A percentile compares a stretch with the other conserved stretches of the same genome.
These are phyloP conservation scores for Logfia minima DNA, from an alignment of 129 eudicot species.

Conservation along the genomic window DNA sequence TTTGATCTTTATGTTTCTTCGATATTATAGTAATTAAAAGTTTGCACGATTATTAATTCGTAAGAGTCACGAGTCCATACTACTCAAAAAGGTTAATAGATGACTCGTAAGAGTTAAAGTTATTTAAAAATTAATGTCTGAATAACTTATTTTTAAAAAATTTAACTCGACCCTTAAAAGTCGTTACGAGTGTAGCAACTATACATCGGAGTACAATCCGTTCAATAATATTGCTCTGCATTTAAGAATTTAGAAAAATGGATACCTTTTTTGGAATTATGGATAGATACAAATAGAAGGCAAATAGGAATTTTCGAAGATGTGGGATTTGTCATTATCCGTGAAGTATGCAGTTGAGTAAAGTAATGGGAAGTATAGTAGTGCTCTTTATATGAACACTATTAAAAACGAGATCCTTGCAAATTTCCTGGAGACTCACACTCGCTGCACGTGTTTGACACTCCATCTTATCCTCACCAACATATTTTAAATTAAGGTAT, in stretches of 20 bases:
- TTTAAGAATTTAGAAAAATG: not conserved
- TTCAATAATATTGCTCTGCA: too few relatives aligned
- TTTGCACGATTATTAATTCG: too few relatives aligned
- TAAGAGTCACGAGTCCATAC: too few relatives aligned
- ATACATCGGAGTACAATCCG: too few relatives aligned
- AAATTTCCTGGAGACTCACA: slow-evolving; percentile 27
- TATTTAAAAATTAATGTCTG: too few relatives aligned
- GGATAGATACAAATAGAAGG: slow-evolving; percentile 34
- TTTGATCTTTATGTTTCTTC: too few relatives aligned
- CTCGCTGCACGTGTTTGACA: slow-evolving; percentile 33
- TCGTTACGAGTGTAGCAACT: too few relatives aligned
- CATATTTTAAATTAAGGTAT: not conserved
- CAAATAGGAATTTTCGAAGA: slow-evolving; percentile 28
- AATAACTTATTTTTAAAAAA: too few relatives aligned
- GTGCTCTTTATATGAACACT: slow-evolving; percentile 45
- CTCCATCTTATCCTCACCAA: slow-evolving; percentile 40
- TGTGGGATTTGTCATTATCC: slow-evolving; percentile 38
- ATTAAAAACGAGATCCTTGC: slow-evolving; percentile 26
- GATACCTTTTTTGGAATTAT: not conserved
- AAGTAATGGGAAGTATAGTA: slow-evolving; percentile 25
- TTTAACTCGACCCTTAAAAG: too few relatives aligned
- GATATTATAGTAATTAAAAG: too few relatives aligned
- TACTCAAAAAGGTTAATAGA: too few relatives aligned
- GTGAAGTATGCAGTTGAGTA: slow-evolving; percentile 25
- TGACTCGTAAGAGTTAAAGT: too few relatives aligned